These are phyloP conservation scores for Astrothelium macrocarpum DNA, from an alignment of 495 filamentous ascomycete genomes.

Conservation along the genomic window DNA sequence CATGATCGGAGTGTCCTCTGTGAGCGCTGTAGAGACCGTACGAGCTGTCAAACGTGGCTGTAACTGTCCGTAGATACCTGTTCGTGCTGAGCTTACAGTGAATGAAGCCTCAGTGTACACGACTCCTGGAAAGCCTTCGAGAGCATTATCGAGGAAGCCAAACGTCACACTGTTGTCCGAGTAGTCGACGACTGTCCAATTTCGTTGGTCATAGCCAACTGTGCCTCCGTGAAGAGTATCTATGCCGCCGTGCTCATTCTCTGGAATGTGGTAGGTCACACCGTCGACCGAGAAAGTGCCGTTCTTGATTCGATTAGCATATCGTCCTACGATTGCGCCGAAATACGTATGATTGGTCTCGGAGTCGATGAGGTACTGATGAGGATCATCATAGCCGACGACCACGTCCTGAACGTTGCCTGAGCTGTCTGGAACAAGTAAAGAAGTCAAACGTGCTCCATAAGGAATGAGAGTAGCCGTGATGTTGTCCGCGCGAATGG, in stretches of 20 bases:
- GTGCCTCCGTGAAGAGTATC: conserved; percentile 68
- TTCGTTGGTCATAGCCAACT: conserved; percentile 66
- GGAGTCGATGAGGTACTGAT: conserved; percentile 50
- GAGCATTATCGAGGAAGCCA: conserved; percentile 57
- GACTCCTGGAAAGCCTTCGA: conserved; percentile 66
- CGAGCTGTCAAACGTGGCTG: conserved; percentile 15
- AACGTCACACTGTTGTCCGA: conserved; percentile 61
- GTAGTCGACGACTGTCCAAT: conserved; percentile 63
- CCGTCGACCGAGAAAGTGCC: conserved; percentile 63
- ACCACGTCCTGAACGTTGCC: conserved; percentile 56
- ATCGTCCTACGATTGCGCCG: conserved; percentile 64
- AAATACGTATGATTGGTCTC: conserved; percentile 57
- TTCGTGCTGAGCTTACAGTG: conserved; percentile 27
- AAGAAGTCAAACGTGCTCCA: conserved; percentile 61
- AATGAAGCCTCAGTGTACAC: conserved; percentile 66
- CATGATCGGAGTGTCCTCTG: conserved; percentile 49
- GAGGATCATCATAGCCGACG: conserved; percentile 66
- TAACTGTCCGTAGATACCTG: background rate
- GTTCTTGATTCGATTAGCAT: conserved; percentile 81
- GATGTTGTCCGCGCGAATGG: conserved; percentile 59
- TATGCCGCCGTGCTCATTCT: conserved; percentile 59
- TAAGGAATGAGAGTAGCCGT: conserved; percentile 63
- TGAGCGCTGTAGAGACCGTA: conserved; percentile 18
- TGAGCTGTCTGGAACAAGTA: conserved; percentile 58
- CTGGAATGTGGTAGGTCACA: conserved; percentile 46